Conservation (phyloP, 2,329 filamentous ascomycete genomes). For the Coniochaeta ligniaria region DNA sequence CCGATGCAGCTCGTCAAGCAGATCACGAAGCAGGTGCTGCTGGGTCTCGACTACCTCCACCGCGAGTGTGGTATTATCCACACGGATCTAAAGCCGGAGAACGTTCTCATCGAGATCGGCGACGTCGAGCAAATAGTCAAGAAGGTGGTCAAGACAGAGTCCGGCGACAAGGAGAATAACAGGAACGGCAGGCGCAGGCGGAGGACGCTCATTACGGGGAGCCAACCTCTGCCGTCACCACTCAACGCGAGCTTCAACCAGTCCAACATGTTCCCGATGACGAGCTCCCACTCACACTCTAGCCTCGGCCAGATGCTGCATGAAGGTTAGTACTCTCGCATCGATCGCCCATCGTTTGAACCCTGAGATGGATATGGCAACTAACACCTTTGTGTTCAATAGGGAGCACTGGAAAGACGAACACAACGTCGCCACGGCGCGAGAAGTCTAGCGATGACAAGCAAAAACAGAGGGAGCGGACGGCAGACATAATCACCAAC, state of each 20-base stretch:
- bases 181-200: slow-evolving; percentile 84
- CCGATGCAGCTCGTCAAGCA: slow-evolving; percentile 96
- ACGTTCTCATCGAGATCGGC: slow-evolving; percentile 96
- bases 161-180: slow-evolving; percentile 73
- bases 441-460: slow-evolving; percentile 39
- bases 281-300: slow-evolving; percentile 59
- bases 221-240: slow-evolving; percentile 89
- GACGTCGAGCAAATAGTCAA: slow-evolving; percentile 98
- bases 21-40: slow-evolving; percentile 94
- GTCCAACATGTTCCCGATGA: slow-evolving; percentile 59
- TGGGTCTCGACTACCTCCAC: slow-evolving; percentile 93
- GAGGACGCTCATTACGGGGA: slow-evolving; percentile 92
- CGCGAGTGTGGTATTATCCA: slow-evolving; percentile 98
- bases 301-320: slow-evolving; percentile 82
- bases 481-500: slow-evolving; percentile 82
- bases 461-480: slow-evolving; percentile 85
- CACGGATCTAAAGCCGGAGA: slow-evolving; percentile 95
- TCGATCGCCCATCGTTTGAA: neutral
- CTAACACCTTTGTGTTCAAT: slow-evolving; percentile 3
- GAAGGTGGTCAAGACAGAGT: slow-evolving; percentile 82
- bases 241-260: slow-evolving; percentile 87
- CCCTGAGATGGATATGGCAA: neutral
- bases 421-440: slow-evolving; percentile 38
- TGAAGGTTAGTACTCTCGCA: slow-evolving; percentile 51
- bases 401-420: slow-evolving; percentile 28